Evolutionary conservation across 2,329 filamentous ascomycete species (phyloP).

Genomic region (Curvularia sp.): DNA sequence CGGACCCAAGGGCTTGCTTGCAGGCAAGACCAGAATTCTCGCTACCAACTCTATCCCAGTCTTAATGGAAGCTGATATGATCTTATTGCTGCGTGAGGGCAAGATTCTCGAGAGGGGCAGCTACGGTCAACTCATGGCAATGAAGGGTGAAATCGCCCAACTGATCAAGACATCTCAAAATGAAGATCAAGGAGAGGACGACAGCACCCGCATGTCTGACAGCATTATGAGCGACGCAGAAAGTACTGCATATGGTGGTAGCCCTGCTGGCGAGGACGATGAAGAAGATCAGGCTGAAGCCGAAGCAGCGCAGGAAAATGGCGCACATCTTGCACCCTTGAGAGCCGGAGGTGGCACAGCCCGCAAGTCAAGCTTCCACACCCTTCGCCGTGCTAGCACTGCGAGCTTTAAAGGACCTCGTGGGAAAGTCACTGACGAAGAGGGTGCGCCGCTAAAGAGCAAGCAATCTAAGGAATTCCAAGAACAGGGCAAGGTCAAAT

Average conservation of each 20-base stretch:
- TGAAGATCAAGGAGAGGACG: conserved; percentile 56
- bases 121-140: conserved; percentile 87
- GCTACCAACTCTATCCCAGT: conserved; percentile 96
- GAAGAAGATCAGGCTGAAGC: conserved; percentile 61
- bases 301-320: conserved; percentile 71
- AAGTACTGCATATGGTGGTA: conserved; percentile 62
- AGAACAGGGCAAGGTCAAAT: conserved; percentile 98
- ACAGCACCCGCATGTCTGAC: conserved; percentile 58
- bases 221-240: conserved; percentile 74
- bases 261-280: conserved; percentile 58
- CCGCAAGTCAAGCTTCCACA: conserved; percentile 73
- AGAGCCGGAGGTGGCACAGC: conserved; percentile 65
- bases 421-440: conserved; percentile 85
- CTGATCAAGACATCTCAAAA: conserved; percentile 78
- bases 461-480: conserved; percentile 86
- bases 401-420: conserved; percentile 87
- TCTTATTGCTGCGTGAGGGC: conserved; percentile 83
- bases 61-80: conserved; percentile 85
- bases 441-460: conserved; percentile 75
- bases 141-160: conserved; percentile 88
- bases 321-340: conserved; percentile 76
- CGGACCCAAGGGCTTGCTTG: conserved; percentile 81
- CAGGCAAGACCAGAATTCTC: conserved; percentile 86
- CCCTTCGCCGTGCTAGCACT: conserved; percentile 86
- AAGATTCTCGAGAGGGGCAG: conserved; percentile 86